phyloP scores from a whole-genome alignment of 1,139 yeast species.

The Pichiaceae sp. region DNA sequence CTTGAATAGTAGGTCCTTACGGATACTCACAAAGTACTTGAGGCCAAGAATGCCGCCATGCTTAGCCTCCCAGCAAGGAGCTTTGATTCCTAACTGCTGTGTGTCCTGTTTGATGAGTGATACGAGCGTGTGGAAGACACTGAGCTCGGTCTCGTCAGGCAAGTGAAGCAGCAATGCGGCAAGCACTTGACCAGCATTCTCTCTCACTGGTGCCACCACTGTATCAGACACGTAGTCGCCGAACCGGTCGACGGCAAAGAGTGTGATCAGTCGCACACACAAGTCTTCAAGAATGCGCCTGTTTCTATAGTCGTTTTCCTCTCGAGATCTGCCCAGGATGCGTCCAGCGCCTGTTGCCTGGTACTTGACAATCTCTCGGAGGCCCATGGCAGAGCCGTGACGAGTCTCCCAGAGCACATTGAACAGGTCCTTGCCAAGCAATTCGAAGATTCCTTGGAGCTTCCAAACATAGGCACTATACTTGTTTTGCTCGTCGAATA shows the following conservation, averaged over 20 bases:
- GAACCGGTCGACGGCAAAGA: conserved; percentile 88
- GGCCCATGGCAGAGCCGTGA: conserved; percentile 92
- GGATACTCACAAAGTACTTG: conserved; percentile 83
- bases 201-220: conserved; percentile 97
- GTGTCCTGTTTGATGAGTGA: conserved; percentile 63
- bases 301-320: conserved; percentile 62
- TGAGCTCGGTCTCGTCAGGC: conserved; percentile 44
- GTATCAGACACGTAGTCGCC: conserved; percentile 98
- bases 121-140: conserved; percentile 60
- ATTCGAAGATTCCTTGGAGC: conserved; percentile 92
- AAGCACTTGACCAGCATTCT: conserved; percentile 89
- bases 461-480: conserved; percentile 87
- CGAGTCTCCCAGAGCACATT: conserved; percentile 90
- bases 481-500: conserved; percentile 55
- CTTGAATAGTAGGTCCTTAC: conserved; percentile 65
- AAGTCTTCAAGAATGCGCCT: conserved; percentile 74
- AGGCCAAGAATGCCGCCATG: conserved; percentile 97
- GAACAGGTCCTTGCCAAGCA: conserved; percentile 70
- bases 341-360: conserved; percentile 90
- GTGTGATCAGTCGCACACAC: conserved; percentile 75
- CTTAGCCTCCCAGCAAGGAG: conserved; percentile 86
- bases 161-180: conserved; percentile 82
- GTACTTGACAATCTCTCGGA: conserved; percentile 75
- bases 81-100: conserved; percentile 24
- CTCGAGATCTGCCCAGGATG: conserved; percentile 49